phyloP scores from a whole-genome alignment of 1,284 basidiomycete species.

The Porodaedalea pini region DNA sequence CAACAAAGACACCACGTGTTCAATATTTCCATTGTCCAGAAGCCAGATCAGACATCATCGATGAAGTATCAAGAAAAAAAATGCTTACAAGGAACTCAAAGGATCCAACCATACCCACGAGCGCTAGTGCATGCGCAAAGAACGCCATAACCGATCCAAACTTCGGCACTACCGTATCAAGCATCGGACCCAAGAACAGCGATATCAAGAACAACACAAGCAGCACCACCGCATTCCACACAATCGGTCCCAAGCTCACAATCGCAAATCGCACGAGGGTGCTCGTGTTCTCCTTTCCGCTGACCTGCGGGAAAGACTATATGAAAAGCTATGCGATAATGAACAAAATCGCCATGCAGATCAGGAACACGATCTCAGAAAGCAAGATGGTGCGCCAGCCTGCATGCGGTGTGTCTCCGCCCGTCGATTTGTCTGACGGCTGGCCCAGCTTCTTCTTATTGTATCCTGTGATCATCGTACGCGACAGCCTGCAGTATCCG shows the following conservation, averaged over 20 bases:
- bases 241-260: slow-evolving; percentile 90
- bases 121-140: no score
- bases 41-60: not conserved
- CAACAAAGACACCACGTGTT: no score
- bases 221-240: slow-evolving; percentile 90
- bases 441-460: slow-evolving; percentile 87
- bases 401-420: slow-evolving; percentile 81
- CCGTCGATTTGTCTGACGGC: slow-evolving; percentile 93
- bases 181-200: slow-evolving; percentile 87
- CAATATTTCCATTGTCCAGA: no score
- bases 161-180: slow-evolving; percentile 77
- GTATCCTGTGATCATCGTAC: no score
- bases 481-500: no score
- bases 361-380: slow-evolving; percentile 82
- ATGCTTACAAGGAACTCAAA: slow-evolving; percentile 87
- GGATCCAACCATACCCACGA: slow-evolving; percentile 86
- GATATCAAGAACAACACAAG: slow-evolving; percentile 86
- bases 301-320: slow-evolving; percentile 81
- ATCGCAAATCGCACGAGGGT: slow-evolving; percentile 92
- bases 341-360: slow-evolving; percentile 80
- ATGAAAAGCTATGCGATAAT: slow-evolving; percentile 88
- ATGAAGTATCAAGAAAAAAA: not conserved
- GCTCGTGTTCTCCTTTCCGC: no score
- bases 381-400: slow-evolving; percentile 89
- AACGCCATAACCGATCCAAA: slow-evolving; percentile 91